phyloP scores from a whole-genome alignment of 2,329 filamentous ascomycete genomes.

The Setomelanomma holmii region DNA sequence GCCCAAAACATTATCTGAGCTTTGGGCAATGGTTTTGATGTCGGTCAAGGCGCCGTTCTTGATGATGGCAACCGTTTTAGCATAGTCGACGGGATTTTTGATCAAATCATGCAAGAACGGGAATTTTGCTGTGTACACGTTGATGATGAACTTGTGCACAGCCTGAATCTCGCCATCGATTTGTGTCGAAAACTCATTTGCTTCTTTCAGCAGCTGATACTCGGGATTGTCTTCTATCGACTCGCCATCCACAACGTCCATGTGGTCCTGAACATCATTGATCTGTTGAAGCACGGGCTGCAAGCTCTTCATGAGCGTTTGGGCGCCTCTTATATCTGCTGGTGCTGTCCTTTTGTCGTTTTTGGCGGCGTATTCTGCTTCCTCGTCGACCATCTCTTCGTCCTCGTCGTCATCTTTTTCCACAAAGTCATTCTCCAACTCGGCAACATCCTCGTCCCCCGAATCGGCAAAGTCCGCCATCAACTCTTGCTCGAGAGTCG shows the following conservation, averaged over 20 bases:
- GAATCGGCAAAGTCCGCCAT: slow-evolving; percentile 90
- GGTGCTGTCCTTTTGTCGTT: slow-evolving; percentile 73
- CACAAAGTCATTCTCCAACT: slow-evolving; percentile 47
- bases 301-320: slow-evolving; percentile 80
- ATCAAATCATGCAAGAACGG: slow-evolving; percentile 91
- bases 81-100: slow-evolving; percentile 91
- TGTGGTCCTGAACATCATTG: slow-evolving; percentile 61
- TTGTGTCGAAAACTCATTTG: slow-evolving; percentile 86
- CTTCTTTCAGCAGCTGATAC: slow-evolving; percentile 86
- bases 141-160: slow-evolving; percentile 94
- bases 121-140: slow-evolving; percentile 93
- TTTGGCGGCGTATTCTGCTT: slow-evolving; percentile 60
- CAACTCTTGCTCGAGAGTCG: slow-evolving; percentile 90
- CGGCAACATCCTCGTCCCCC: slow-evolving; percentile 62
- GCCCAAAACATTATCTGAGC: slow-evolving; percentile 78
- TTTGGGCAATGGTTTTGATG: slow-evolving; percentile 80
- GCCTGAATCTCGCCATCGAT: slow-evolving; percentile 93
- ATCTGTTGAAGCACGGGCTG: slow-evolving; percentile 77
- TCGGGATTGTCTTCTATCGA: slow-evolving; percentile 92
- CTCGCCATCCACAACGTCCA: slow-evolving; percentile 73
- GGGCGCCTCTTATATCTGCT: slow-evolving; percentile 77
- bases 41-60: slow-evolving; percentile 90
- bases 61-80: slow-evolving; percentile 91
- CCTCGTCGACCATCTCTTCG: slow-evolving; percentile 66
- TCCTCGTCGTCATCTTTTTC: slow-evolving; percentile 65